phyloP scores from a whole-genome alignment of 225 moss, liverwort and hornwort genomes.

The Lunularia cruciata region DNA sequence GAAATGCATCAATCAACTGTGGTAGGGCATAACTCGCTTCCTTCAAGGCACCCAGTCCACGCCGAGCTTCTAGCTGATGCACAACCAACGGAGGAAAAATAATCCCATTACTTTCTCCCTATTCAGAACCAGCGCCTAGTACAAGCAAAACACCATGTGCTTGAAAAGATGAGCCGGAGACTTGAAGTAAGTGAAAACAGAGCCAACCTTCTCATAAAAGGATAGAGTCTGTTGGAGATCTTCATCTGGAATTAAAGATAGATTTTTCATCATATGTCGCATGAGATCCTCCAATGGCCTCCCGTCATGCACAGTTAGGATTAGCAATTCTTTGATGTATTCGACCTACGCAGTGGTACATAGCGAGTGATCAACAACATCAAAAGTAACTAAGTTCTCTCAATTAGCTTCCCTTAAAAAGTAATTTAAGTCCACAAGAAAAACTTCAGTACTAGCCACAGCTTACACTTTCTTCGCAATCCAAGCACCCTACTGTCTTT shows the following conservation, averaged over 20 bases:
- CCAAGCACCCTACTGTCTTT: no score
- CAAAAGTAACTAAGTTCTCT: no score
- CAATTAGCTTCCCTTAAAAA: no score
- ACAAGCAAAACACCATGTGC: neutral
- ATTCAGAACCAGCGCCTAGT: neutral
- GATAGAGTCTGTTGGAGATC: conserved; percentile 82
- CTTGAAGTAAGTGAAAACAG: neutral
- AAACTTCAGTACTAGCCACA: no score
- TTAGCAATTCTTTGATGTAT: conserved; percentile 46
- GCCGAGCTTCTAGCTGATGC: conserved; percentile 58
- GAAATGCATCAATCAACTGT: conserved; percentile 72
- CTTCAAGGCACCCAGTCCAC: conserved; percentile 56
- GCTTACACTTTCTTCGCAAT: no score
- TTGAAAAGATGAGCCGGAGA: neutral
- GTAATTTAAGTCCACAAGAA: no score
- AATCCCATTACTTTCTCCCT: neutral
- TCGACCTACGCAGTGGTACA: conserved; percentile 37
- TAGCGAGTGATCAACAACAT: no score
- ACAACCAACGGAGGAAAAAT: neutral
- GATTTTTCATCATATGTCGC: conserved; percentile 73
- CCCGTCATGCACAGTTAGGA: conserved; percentile 38
- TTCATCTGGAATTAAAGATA: conserved; percentile 71
- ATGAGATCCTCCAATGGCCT: conserved; percentile 56
- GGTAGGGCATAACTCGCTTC: conserved; percentile 45
- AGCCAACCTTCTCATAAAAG: conserved; percentile 77